Evolutionary conservation across 2,329 filamentous ascomycete genomes (phyloP).

Genomic region (Juglanconis sp.): DNA sequence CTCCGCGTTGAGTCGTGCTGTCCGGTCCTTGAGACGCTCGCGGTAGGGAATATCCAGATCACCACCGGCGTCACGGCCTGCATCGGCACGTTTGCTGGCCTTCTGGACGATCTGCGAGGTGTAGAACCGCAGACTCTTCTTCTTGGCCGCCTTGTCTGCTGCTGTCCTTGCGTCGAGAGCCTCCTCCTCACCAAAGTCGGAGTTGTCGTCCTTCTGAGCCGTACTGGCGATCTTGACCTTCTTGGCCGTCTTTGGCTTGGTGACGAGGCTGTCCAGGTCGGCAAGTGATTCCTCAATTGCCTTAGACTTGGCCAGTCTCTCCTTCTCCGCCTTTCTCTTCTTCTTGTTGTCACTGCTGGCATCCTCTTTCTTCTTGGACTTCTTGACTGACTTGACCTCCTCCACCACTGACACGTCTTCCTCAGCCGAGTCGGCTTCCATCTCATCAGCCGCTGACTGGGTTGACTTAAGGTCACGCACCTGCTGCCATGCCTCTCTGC

Average conservation of each 20-base stretch:
- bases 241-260: conserved; percentile 43
- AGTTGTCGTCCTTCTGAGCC: conserved; percentile 59
- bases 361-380: conserved; percentile 28
- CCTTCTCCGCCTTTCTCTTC: conserved; percentile 35
- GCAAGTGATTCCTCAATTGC: conserved; percentile 68
- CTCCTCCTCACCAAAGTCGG: conserved; percentile 92
- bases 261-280: conserved; percentile 63
- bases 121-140: conserved; percentile 94
- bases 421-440: conserved; percentile 27
- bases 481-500: conserved; percentile 75
- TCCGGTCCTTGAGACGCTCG: conserved; percentile 81
- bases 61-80: conserved; percentile 71
- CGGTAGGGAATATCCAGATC: conserved; percentile 83
- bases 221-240: conserved; percentile 25
- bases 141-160: conserved; percentile 82
- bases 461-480: conserved; percentile 63
- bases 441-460: conserved; percentile 25
- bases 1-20: conserved; percentile 82
- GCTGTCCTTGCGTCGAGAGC: conserved; percentile 72
- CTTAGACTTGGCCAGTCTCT: conserved; percentile 42
- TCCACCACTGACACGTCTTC: conserved; percentile 25
- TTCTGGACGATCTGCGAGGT: conserved; percentile 97
- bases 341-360: conserved; percentile 22
- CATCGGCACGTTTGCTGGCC: conserved; percentile 75
- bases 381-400: conserved; percentile 27